These are phyloP conservation scores for Gnaphalium uliginosum DNA, from an alignment of 129 eudicot species.

Conservation along the genomic window DNA sequence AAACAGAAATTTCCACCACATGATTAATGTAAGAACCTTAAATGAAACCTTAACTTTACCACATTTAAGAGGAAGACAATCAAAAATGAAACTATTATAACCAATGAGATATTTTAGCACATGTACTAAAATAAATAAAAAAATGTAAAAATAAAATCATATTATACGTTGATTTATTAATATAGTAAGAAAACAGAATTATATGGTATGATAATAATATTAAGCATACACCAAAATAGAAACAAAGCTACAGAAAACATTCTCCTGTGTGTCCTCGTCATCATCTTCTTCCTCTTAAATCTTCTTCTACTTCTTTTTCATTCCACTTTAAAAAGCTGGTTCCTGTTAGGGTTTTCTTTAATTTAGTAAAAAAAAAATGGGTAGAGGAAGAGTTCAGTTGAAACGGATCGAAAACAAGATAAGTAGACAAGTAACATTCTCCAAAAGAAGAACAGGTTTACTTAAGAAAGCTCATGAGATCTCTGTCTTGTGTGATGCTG, in stretches of 20 bases:
- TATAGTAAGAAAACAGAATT: constrained; percentile 22
- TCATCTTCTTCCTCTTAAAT: constrained; percentile 19
- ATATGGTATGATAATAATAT: constrained; percentile 20
- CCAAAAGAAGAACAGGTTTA: constrained; percentile 79
- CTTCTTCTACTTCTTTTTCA: not conserved
- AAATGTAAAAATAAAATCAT: no score
- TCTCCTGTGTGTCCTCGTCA: constrained; percentile 22
- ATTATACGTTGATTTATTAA: constrained; percentile 3
- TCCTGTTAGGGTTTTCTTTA: constrained; percentile 31
- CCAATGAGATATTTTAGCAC: no score
- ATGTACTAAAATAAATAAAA: no score
- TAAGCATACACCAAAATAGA: constrained; percentile 39
- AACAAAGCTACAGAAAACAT: constrained; percentile 37
- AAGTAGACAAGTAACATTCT: constrained; percentile 83
- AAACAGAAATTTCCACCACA: not conserved
- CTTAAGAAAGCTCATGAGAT: constrained; percentile 89
- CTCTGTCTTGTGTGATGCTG: constrained; percentile 71
- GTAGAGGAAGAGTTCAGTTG: constrained; percentile 87
- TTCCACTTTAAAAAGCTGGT: not conserved
- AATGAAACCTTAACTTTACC: not conserved
- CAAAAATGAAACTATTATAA: not conserved
- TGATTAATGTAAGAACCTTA: not conserved
- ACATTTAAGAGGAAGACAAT: not conserved
- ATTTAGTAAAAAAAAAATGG: constrained; percentile 36
- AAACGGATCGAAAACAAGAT: constrained; percentile 88